Conservation (phyloP, 495 filamentous ascomycete genomes). For the Aspergillus carlsbadensis region DNA sequence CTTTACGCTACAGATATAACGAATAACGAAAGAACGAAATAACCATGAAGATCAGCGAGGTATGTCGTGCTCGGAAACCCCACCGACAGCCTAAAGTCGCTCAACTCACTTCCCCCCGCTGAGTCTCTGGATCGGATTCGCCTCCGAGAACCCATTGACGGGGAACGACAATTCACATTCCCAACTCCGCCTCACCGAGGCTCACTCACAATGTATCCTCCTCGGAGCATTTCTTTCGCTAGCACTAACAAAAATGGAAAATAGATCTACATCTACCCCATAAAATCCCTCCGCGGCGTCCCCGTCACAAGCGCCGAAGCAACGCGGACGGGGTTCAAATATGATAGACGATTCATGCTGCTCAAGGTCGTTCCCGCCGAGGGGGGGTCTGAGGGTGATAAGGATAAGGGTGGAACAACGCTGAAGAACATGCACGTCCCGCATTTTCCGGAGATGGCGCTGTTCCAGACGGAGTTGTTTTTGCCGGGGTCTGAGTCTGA, state of each 20-base stretch:
- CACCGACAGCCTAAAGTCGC: not conserved
- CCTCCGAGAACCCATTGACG: no score
- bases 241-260: not conserved
- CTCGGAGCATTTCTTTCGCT: not conserved
- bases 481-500: slow-evolving; percentile 28
- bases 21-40: not conserved
- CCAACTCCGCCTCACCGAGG: not conserved
- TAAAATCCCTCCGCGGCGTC: slow-evolving; percentile 78
- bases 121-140: no score
- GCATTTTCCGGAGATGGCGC: slow-evolving; percentile 60
- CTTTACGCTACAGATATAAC: not conserved
- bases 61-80: slow-evolving; percentile 18
- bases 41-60: slow-evolving; percentile 43
- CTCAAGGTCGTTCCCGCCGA: slow-evolving; percentile 48
- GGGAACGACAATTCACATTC: no score
- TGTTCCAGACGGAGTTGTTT: slow-evolving; percentile 63
- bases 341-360: slow-evolving; percentile 82
- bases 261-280: slow-evolving; percentile 83
- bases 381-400: slow-evolving; percentile 22
- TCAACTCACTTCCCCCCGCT: no score
- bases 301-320: slow-evolving; percentile 53
- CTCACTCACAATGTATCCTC: not conserved
- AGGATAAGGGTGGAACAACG: not conserved
- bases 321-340: slow-evolving; percentile 64
- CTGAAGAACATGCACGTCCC: slow-evolving; percentile 69